phyloP scores from a whole-genome alignment of 306 rosid genomes.

The Cucurbita maxima region DNA sequence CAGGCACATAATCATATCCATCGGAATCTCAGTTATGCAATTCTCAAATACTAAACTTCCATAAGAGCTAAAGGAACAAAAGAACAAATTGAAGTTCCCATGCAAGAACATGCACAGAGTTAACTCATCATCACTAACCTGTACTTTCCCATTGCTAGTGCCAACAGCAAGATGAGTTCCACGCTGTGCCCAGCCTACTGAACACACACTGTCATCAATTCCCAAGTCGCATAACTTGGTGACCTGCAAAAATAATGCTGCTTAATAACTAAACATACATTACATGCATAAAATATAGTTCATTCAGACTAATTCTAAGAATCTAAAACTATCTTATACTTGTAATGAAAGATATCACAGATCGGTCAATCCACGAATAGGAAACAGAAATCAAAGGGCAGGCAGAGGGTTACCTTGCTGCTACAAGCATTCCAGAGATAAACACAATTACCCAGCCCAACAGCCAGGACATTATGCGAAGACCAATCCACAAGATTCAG shows the following conservation, averaged over 20 bases:
- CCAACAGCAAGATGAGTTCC: constrained; percentile 97
- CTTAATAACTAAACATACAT: background rate
- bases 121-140: constrained; percentile 32
- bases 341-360: background rate
- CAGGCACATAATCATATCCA: background rate
- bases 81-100: background rate
- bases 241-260: constrained; percentile 39
- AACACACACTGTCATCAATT: constrained; percentile 77
- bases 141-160: constrained; percentile 84
- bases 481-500: constrained; percentile 98
- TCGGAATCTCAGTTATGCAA: background rate
- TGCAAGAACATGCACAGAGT: background rate
- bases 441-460: constrained; percentile 90
- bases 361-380: background rate
- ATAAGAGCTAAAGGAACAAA: background rate
- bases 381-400: background rate
- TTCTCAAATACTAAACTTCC: constrained; percentile 1
- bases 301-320: background rate
- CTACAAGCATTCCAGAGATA: constrained; percentile 99
- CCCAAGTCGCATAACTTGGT: constrained; percentile 96
- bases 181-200: constrained; percentile 97
- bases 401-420: constrained; percentile 53
- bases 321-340: background rate
- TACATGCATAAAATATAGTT: background rate
- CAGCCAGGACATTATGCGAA: constrained; percentile 82